Percentiles rank a stretch among this genome's conserved stretches.
These are phyloP conservation scores for Protomyces arabidopsidicola DNA, from an alignment of 1,139 yeast genomes.

Conservation along the genomic window DNA sequence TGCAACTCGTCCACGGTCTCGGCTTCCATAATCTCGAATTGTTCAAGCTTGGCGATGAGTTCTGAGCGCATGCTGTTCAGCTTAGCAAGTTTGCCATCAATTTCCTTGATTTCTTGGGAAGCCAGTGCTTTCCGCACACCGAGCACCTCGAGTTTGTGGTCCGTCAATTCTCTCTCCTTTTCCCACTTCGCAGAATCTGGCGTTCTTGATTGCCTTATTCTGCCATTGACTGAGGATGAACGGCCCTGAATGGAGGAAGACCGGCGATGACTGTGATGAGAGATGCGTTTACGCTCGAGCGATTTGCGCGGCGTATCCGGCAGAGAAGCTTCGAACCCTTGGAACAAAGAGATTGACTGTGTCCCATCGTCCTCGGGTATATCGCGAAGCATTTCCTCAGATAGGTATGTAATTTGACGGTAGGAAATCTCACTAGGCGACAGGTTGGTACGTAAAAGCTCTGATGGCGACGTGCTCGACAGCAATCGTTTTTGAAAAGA, in stretches of 20 bases:
- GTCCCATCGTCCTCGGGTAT: conserved; percentile 44
- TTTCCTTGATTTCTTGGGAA: conserved; percentile 56
- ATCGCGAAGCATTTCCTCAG: conserved; percentile 54
- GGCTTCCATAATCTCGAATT: conserved; percentile 56
- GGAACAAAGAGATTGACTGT: conserved; percentile 50
- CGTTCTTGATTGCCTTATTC: neutral
- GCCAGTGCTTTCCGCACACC: conserved; percentile 60
- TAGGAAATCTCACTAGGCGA: conserved; percentile 37
- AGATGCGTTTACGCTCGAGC: neutral
- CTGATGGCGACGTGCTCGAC: conserved; percentile 43
- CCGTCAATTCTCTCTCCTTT: conserved; percentile 43
- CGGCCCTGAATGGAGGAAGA: conserved; percentile 13
- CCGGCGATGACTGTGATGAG: neutral
- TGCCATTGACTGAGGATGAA: neutral
- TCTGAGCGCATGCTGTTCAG: conserved; percentile 49
- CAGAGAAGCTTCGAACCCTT: conserved; percentile 60
- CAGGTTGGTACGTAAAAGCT: conserved; percentile 40
- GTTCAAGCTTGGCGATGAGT: conserved; percentile 55
- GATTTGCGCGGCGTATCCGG: conserved; percentile 37
- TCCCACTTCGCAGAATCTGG: conserved; percentile 37
- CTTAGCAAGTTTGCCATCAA: conserved; percentile 54
- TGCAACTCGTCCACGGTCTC: conserved; percentile 45
- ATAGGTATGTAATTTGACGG: conserved; percentile 46
- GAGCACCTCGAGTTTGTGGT: conserved; percentile 50
- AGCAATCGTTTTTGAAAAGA: conserved; percentile 15